Conservation (phyloP, 441 rosid species). For the Dalechampia spathulata region DNA sequence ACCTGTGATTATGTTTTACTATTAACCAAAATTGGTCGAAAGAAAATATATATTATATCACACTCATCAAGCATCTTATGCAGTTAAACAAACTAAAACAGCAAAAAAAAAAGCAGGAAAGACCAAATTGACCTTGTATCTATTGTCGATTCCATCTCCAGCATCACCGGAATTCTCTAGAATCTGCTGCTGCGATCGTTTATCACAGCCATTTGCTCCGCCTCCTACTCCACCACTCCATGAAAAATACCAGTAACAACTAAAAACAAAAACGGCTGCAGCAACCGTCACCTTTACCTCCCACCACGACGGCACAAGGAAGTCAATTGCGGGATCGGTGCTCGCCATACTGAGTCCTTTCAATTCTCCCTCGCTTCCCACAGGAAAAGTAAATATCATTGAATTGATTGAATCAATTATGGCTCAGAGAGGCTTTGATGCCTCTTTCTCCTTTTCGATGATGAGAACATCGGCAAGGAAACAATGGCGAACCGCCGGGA, state of each 20-base stretch:
- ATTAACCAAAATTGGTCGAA: no score
- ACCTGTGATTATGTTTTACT: no score
- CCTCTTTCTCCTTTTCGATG: no score
- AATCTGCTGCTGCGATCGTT: constrained; percentile 24
- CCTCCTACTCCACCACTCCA: constrained; percentile 21
- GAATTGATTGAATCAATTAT: no score
- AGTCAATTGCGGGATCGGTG: constrained; percentile 40
- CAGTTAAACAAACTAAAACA: not conserved
- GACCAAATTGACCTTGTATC: constrained; percentile 54
- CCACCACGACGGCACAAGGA: constrained; percentile 83
- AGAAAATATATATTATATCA: no score
- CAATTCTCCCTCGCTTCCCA: not conserved
- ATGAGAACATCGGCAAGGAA: no score
- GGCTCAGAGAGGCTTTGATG: no score
- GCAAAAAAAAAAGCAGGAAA: not conserved
- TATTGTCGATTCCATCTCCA: constrained; percentile 38
- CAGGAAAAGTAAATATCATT: no score
- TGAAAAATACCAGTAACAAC: constrained; percentile 50
- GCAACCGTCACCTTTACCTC: constrained; percentile 70
- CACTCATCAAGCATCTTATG: no score
- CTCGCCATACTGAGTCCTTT: constrained; percentile 7
- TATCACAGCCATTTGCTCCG: constrained; percentile 22
- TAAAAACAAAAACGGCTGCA: constrained; percentile 52
- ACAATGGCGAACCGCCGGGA: no score
- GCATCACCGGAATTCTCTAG: constrained; percentile 31